These are phyloP conservation scores for Colletotrichum lindemuthianum DNA, from an alignment of 2,329 filamentous ascomycete species.

Conservation along the genomic window DNA sequence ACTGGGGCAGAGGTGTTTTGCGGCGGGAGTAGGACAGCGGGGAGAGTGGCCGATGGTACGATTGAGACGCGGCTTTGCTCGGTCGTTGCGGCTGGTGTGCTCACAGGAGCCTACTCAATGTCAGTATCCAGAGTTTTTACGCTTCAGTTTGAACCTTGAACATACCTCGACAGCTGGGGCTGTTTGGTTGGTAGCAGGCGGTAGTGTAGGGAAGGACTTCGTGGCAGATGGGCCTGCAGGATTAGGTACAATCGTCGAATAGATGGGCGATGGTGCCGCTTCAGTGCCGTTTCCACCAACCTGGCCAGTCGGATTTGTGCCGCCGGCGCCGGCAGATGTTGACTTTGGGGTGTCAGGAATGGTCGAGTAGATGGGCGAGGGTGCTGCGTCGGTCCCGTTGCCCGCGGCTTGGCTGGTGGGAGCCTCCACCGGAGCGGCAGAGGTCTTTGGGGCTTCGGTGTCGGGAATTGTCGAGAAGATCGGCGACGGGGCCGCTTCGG, in stretches of 20 bases:
- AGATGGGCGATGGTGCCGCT: constrained; percentile 5
- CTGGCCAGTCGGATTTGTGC: neutral
- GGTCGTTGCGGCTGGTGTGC: neutral
- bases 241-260: neutral
- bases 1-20: constrained; percentile 1
- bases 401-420: neutral
- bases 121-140: neutral
- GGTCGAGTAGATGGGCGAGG: constrained; percentile 5
- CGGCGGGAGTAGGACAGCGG: neutral
- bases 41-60: constrained; percentile 26
- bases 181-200: constrained; percentile 20
- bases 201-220: neutral
- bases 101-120: neutral
- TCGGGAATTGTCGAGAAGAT: constrained; percentile 14
- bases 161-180: neutral
- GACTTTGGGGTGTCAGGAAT: neutral
- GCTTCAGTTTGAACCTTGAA: neutral
- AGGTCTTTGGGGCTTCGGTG: neutral
- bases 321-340: neutral
- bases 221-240: neutral
- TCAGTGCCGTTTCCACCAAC: neutral
- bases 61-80: constrained; percentile 24
- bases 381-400: neutral
- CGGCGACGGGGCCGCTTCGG: constrained; percentile 1
- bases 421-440: neutral